These are phyloP conservation scores for Eragrostis curvula DNA, from an alignment of 176 grass and related monocot genomes.

Conservation along the genomic window DNA sequence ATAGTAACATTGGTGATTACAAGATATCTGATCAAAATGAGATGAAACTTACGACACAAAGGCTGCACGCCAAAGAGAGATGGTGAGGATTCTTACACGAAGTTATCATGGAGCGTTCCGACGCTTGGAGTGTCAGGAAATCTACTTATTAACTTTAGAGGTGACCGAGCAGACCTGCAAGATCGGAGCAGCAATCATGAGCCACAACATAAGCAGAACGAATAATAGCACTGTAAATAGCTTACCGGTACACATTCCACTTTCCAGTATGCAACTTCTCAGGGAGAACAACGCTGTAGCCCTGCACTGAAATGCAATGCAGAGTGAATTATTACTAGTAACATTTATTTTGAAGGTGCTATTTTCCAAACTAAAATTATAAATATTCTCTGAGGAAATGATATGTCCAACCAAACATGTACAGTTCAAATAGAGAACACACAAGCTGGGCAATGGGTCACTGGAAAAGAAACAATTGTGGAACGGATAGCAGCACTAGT, in stretches of 20 bases:
- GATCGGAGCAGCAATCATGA: conserved; percentile 32
- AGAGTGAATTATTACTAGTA: conserved; percentile 20
- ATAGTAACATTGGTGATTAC: neutral
- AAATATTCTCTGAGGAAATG: neutral
- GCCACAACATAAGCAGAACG: neutral
- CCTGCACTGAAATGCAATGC: conserved; percentile 63
- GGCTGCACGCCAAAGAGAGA: conserved; percentile 1
- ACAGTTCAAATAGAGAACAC: neutral
- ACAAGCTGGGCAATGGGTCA: neutral
- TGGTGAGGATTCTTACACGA: conserved; percentile 63
- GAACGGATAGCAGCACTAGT: neutral
- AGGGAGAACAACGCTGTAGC: conserved; percentile 84
- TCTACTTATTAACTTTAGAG: conserved; percentile 66
- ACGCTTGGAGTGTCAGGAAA: conserved; percentile 65
- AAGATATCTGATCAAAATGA: conserved; percentile 24
- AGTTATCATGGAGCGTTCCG: conserved; percentile 90
- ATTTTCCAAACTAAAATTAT: conserved; percentile 16
- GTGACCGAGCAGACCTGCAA: conserved; percentile 73
- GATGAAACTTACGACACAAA: neutral
- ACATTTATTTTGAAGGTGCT: neutral
- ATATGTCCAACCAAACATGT: neutral
- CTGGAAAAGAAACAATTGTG: neutral
- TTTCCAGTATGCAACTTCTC: conserved; percentile 97
- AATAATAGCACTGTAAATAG: conserved; percentile 16
- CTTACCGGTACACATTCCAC: conserved; percentile 95